Base-by-base conservation (phyloP, 495 filamentous ascomycete species). In the Penicillium manginii region DNA sequence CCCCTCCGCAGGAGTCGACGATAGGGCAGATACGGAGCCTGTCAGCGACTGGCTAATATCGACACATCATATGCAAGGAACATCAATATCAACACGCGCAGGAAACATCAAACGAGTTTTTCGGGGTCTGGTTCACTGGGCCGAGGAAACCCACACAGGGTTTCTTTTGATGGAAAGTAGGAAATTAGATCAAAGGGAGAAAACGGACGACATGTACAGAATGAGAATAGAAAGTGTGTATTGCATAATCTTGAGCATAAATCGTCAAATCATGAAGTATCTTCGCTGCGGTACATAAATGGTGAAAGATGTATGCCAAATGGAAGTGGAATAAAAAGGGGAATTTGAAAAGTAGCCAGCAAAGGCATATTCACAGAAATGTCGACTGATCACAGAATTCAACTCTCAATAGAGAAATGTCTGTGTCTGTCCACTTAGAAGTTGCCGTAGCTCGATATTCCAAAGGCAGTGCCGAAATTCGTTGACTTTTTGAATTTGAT, bases 401-500 rank as follows among this genome's bases (percentile, higher is more conserved):
- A 50, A 54, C 17, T 33, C 31, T 31, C 45, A 61, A 63, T 58
- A 51, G 23, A 37, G 15, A n/a, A 37, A 37, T 5, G 17, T 17
- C 40, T 43, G 40, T 43, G 15, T 43, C 15, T 54, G 45, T 15
- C 3, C 43, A 22, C 45, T 59, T 52, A 64, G 42, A 64, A 45
- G 52, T 61, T 49, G 46, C 67, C 59, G 26, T 46, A 58, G 43
- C 59, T 62, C 17, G 70, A 65, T 47, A 64, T 46, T 61, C 78
- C 78, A 71, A 79, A 81, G 8, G 75, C 78, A 22, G 75, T 78
- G 39, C 86, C 86, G 73, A 88, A 88, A 67, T 88, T 88, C 48
- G 73, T 83, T n/a, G 79, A 79, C 15, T 72, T 73, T 55, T 77
- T 86, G 60, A 88, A 72, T 66, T 81, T 86, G 39, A 87, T 69